Conservation (phyloP, 805 yeast species). For the Candida golubevii region DNA sequence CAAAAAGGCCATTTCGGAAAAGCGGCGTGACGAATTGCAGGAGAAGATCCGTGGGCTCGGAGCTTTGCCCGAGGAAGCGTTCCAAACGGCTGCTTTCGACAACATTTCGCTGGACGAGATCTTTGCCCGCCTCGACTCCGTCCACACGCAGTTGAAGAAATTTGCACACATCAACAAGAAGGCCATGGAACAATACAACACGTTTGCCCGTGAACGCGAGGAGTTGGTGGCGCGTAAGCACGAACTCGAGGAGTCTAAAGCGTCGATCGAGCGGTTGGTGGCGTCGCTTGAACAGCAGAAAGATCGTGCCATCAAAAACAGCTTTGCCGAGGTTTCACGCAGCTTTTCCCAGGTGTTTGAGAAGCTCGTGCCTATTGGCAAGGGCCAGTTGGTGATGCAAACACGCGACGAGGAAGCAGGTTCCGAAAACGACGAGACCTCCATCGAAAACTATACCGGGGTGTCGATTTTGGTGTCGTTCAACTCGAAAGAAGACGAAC, state of each 20-base stretch:
- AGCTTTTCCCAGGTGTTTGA: slow-evolving; percentile 75
- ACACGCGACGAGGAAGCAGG: slow-evolving; percentile 24
- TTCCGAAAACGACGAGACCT: slow-evolving; percentile 7
- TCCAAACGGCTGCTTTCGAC: slow-evolving; percentile 40
- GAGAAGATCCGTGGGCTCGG: slow-evolving; percentile 78
- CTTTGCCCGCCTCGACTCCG: slow-evolving; percentile 47
- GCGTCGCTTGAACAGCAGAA: slow-evolving; percentile 69
- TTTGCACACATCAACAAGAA: slow-evolving; percentile 81
- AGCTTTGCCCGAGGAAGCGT: slow-evolving; percentile 84
- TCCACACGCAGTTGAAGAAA: slow-evolving; percentile 54
- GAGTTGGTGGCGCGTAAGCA: slow-evolving; percentile 59
- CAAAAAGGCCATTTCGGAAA: slow-evolving; percentile 53
- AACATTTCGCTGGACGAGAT: slow-evolving; percentile 48
- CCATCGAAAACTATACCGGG: slow-evolving; percentile 64
- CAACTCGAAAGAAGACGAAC: slow-evolving; percentile 81
- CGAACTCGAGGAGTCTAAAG: slow-evolving; percentile 67
- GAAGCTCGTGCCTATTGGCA: slow-evolving; percentile 77
- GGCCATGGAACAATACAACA: slow-evolving; percentile 78
- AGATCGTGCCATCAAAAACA: slow-evolving; percentile 72
- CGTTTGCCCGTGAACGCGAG: slow-evolving; percentile 68
- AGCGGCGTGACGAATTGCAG: slow-evolving; percentile 68
- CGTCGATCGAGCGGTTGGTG: slow-evolving; percentile 70
- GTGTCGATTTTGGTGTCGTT: slow-evolving; percentile 86
- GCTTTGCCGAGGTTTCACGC: slow-evolving; percentile 71
- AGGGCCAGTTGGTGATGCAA: slow-evolving; percentile 69